Evolutionary conservation across 2,329 filamentous ascomycete species (phyloP).

Genomic region (Pseudogymnoascus sp.): DNA sequence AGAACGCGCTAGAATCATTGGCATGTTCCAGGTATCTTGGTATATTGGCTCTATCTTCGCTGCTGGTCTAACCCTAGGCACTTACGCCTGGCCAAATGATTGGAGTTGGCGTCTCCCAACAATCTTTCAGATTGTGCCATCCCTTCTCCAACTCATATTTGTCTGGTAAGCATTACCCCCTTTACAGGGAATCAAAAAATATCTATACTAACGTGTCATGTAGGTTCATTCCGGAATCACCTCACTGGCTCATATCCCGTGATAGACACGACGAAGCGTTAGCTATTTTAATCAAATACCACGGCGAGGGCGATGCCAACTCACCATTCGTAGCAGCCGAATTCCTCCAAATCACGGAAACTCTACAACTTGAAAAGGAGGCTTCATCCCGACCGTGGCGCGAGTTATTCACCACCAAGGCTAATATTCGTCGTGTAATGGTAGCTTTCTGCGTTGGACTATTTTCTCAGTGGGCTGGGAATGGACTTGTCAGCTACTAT

Average conservation of each 20-base stretch:
- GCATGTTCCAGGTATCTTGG: slow-evolving; percentile 28
- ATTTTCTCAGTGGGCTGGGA: slow-evolving; percentile 51
- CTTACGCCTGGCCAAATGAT: slow-evolving; percentile 15
- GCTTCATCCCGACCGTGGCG: neutral
- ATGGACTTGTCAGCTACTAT: slow-evolving; percentile 39
- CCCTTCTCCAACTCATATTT: neutral
- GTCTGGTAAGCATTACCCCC: slow-evolving; percentile 22
- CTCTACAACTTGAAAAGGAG: neutral
- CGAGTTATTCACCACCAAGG: neutral
- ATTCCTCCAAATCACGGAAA: neutral
- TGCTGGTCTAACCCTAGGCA: slow-evolving; percentile 31
- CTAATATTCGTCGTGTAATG: neutral
- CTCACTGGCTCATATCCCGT: slow-evolving; percentile 19
- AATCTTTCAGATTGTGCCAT: neutral
- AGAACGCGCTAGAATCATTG: slow-evolving; percentile 28
- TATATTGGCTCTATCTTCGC: slow-evolving; percentile 31
- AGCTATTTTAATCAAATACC: slow-evolving; percentile 24
- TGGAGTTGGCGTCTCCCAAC: neutral
- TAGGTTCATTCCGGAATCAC: slow-evolving; percentile 21
- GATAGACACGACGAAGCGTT: slow-evolving; percentile 21
- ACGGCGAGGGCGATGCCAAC: neutral
- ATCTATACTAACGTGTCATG: slow-evolving; percentile 13
- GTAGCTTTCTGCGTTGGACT: slow-evolving; percentile 38
- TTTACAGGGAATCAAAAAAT: neutral
- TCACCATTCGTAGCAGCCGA: neutral